Conservation (phyloP, 345 rosid genomes). For the Cardamine resedifolia region DNA sequence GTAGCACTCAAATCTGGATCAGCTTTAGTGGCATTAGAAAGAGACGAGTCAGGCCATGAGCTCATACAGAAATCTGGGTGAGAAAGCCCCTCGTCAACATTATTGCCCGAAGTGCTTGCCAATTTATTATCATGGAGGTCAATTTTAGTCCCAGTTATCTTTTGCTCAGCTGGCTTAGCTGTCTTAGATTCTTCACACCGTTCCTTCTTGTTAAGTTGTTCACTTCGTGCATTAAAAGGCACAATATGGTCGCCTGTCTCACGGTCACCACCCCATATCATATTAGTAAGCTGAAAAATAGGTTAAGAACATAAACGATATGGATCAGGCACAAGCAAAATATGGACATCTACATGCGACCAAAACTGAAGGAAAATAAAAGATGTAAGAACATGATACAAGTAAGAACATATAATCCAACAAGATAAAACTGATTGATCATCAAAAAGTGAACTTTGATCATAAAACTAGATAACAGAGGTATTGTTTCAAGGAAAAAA, state of each 20-base stretch:
- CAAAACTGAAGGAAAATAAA: background rate
- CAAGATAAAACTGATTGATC: background rate
- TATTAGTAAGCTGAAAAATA: conserved; percentile 67
- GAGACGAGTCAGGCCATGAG: conserved; percentile 56
- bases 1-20: conserved; percentile 50
- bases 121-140: conserved; percentile 45
- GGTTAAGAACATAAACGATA: conserved; percentile 7
- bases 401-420: background rate
- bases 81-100: conserved; percentile 45
- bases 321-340: conserved; percentile 19
- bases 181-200: conserved; percentile 46
- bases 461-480: background rate
- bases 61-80: conserved; percentile 50
- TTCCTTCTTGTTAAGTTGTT: conserved; percentile 51
- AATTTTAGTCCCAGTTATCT: conserved; percentile 40
- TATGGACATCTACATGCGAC: conserved; percentile 15
- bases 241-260: conserved; percentile 75
- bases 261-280: conserved; percentile 84
- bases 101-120: conserved; percentile 46
- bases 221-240: conserved; percentile 57
- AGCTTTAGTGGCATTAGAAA: conserved; percentile 46
- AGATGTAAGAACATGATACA: background rate
- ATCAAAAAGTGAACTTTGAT: background rate
- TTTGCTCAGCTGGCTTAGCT: conserved; percentile 46
- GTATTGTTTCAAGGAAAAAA: background rate